These are phyloP conservation scores for Davidsoniella virescens DNA, from an alignment of 2,329 filamentous ascomycete species.

Conservation along the genomic window DNA sequence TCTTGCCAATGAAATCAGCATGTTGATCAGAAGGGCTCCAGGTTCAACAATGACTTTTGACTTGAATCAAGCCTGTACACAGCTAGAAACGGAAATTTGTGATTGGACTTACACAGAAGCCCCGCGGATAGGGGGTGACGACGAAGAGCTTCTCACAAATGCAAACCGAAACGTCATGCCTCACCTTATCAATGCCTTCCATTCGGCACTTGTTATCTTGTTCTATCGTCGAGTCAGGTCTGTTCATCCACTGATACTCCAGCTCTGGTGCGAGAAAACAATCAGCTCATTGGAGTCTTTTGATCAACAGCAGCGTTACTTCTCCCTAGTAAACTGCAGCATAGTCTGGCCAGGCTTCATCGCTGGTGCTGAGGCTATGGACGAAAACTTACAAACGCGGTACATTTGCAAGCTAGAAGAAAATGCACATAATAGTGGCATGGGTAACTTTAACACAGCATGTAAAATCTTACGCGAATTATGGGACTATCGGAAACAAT, in stretches of 20 bases:
- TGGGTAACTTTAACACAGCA: slow-evolving; percentile 9
- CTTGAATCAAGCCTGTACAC: slow-evolving; percentile 19
- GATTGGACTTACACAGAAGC: slow-evolving; percentile 13
- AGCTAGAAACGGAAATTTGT: slow-evolving; percentile 11
- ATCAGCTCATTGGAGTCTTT: slow-evolving; percentile 7
- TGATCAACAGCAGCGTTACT: slow-evolving; percentile 8
- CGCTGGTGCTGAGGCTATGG: slow-evolving; percentile 12
- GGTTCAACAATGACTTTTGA: slow-evolving; percentile 17
- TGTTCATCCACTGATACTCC: slow-evolving; percentile 9
- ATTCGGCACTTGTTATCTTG: slow-evolving; percentile 27
- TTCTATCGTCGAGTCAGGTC: slow-evolving; percentile 26
- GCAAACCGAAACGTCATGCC: slow-evolving; percentile 8
- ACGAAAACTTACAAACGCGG: slow-evolving; percentile 1
- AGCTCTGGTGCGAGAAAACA: slow-evolving; percentile 5
- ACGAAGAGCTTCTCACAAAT: slow-evolving; percentile 1
- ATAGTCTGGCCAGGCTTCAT: slow-evolving; percentile 12
- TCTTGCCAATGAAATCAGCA: slow-evolving; percentile 25
- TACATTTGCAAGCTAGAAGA: slow-evolving; percentile 2
- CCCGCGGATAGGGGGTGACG: not conserved
- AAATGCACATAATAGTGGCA: slow-evolving; percentile 8
- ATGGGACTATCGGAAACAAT: not conserved
- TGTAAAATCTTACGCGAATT: not conserved
- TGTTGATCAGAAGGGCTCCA: slow-evolving; percentile 13
- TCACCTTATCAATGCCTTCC: slow-evolving; percentile 23
- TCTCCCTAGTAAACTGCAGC: slow-evolving; percentile 7